Percentiles rank a stretch among this genome's conserved stretches.
Conservation (phyloP, 2,329 filamentous ascomycete genomes). For the Colletotrichum orbiculare region DNA sequence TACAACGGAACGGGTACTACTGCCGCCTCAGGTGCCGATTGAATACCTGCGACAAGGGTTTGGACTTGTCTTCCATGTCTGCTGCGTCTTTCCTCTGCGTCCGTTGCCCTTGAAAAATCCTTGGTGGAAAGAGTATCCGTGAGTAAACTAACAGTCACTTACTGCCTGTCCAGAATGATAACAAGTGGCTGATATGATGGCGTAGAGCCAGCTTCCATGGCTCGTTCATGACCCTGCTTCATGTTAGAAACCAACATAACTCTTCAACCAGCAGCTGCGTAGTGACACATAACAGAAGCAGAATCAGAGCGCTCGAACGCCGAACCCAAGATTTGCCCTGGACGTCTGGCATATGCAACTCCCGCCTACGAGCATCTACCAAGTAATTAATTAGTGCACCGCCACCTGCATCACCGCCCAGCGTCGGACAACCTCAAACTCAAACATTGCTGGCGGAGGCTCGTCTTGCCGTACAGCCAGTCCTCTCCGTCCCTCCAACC, state of each 20-base stretch:
- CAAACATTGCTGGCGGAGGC: neutral
- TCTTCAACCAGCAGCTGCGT: neutral
- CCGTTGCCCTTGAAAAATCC: neutral
- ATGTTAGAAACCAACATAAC: too few species aligned
- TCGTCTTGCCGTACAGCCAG: neutral
- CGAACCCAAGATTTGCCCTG: neutral
- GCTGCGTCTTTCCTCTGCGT: neutral
- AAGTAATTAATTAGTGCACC: constrained; percentile 11
- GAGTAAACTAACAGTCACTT: too few species aligned
- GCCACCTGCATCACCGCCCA: constrained; percentile 36
- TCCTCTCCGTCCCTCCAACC: constrained; percentile 12
- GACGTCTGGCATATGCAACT: constrained; percentile 17
- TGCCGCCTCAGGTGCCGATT: neutral
- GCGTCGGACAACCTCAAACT: constrained; percentile 8
- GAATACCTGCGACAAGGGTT: constrained; percentile 7
- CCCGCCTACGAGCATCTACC: constrained; percentile 4
- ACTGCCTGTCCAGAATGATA: too few species aligned
- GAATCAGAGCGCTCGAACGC: neutral
- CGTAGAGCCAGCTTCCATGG: too few species aligned
- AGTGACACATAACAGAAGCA: neutral
- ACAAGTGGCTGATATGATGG: too few species aligned
- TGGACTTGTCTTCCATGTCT: too few species aligned
- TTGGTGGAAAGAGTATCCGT: too few species aligned
- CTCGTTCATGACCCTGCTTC: too few species aligned
- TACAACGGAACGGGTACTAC: neutral